Evolutionary conservation across 2,329 filamentous ascomycete species (phyloP).

Genomic region (Venturia carpophila): DNA sequence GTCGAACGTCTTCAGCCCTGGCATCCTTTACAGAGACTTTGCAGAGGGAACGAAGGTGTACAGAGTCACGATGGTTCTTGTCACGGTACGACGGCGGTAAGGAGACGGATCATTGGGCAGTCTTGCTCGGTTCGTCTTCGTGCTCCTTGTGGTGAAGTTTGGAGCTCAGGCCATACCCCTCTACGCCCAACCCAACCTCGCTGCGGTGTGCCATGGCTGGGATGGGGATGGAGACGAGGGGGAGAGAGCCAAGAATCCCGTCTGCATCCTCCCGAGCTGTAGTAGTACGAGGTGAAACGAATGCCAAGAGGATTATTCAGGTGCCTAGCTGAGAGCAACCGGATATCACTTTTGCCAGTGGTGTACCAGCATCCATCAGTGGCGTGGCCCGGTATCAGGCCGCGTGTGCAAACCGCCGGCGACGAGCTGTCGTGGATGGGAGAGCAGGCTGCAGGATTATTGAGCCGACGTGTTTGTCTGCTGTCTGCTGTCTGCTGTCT

Average conservation of each 20-base stretch:
- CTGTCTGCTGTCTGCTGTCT: background rate
- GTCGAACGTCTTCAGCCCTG: background rate
- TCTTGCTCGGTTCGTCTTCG: too few relatives aligned
- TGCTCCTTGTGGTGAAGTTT: too few relatives aligned
- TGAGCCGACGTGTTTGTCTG: too few relatives aligned
- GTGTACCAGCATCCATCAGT: background rate
- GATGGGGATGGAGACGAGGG: background rate
- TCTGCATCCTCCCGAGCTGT: too few relatives aligned
- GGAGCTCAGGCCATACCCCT: background rate
- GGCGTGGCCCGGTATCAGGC: background rate
- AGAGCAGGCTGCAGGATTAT: background rate
- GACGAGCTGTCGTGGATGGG: background rate
- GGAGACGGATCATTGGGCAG: background rate
- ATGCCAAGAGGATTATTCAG: constrained; percentile 9
- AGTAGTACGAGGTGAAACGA: background rate
- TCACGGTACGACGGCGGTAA: background rate
- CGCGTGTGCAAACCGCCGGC: background rate
- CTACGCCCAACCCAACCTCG: background rate
- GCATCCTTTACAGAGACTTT: background rate
- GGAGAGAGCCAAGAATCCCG: background rate
- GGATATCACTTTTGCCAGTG: background rate
- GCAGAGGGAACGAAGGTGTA: background rate
- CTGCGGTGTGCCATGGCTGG: constrained; percentile 13
- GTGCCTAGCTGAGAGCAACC: constrained; percentile 5
- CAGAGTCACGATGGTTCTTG: background rate